phyloP scores from a whole-genome alignment of 2,329 filamentous ascomycete species.

The Sarocladiaceae sp. region DNA sequence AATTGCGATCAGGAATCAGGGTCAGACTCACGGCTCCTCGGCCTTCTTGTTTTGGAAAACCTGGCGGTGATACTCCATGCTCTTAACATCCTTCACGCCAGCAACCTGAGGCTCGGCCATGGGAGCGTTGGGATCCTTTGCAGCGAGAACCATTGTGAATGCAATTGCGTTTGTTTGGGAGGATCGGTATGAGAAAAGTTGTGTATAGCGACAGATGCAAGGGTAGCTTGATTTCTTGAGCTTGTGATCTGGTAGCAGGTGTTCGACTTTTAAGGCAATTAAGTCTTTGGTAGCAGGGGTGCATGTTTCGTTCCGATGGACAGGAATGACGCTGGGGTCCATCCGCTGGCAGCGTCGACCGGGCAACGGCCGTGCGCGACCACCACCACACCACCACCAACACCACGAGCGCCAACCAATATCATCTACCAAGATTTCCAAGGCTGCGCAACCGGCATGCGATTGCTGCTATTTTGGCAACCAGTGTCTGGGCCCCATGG shows the following conservation, averaged over 20 bases:
- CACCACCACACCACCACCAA: neutral
- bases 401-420: neutral
- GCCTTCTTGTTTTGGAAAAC: conserved; percentile 69
- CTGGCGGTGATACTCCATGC: conserved; percentile 75
- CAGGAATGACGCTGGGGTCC: conserved; percentile 7
- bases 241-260: neutral
- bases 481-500: no score
- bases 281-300: conserved; percentile 6
- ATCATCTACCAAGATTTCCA: no score
- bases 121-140: conserved; percentile 62
- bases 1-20: neutral
- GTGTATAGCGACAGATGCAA: neutral
- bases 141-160: conserved; percentile 46
- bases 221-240: neutral
- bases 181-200: neutral
- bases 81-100: conserved; percentile 50
- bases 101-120: conserved; percentile 28
- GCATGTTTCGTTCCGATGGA: conserved; percentile 5
- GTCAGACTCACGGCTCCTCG: conserved; percentile 53
- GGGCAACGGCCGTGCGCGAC: neutral
- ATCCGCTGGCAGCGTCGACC: neutral
- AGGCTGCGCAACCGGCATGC: neutral
- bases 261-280: conserved; percentile 6
- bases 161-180: neutral
- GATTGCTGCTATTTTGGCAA: neutral